Conservation (phyloP, 306 rosid genomes). For the Albizia julibrissin region DNA sequence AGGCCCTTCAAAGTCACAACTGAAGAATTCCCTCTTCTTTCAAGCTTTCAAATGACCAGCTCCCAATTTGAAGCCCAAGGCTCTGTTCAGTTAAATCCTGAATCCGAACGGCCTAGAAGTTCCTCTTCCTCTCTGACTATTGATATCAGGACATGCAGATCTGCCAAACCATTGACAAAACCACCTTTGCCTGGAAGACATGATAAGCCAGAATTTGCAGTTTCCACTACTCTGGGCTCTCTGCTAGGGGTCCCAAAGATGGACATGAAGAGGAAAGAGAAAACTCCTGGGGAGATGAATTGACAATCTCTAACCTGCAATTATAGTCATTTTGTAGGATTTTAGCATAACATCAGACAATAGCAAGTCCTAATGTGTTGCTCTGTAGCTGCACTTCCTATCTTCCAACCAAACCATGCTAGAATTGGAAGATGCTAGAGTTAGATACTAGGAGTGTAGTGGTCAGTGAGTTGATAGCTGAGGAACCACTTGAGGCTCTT, state of each 20-base stretch:
- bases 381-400: slow-evolving; percentile 31
- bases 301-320: slow-evolving; percentile 23
- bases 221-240: slow-evolving; percentile 28
- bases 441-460: slow-evolving; percentile 19
- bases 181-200: slow-evolving; percentile 26
- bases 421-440: slow-evolving; percentile 32
- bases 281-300: slow-evolving; percentile 17
- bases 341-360: background rate
- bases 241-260: slow-evolving; percentile 18
- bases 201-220: slow-evolving; percentile 27
- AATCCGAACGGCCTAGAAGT: background rate
- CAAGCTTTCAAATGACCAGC: slow-evolving; percentile 13
- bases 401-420: slow-evolving; percentile 7
- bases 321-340: slow-evolving; percentile 20
- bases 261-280: slow-evolving; percentile 26
- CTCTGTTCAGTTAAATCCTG: slow-evolving; percentile 2
- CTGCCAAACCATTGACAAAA: slow-evolving; percentile 5
- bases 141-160: slow-evolving; percentile 31
- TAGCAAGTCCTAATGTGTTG: background rate
- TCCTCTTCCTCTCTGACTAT: slow-evolving; percentile 17
- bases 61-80: slow-evolving; percentile 21
- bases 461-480: slow-evolving; percentile 17
- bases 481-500: slow-evolving; percentile 9
- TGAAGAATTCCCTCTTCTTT: slow-evolving; percentile 51
- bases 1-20: slow-evolving; percentile 33